Percentiles rank a stretch among this genome's conserved stretches.
phyloP scores from a whole-genome alignment of 345 rosid species.

The Cardamine resedifolia region DNA sequence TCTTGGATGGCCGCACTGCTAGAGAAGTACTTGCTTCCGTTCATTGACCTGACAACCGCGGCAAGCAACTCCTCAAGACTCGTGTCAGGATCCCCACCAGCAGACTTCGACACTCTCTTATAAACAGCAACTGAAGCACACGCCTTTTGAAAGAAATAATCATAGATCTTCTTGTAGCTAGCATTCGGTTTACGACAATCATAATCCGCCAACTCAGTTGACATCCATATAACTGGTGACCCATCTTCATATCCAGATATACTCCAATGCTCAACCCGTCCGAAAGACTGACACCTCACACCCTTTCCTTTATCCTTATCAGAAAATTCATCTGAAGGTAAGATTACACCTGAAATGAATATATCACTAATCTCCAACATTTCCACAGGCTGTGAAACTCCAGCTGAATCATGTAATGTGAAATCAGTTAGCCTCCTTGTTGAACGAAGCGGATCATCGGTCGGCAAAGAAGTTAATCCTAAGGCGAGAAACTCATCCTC shows the following conservation, averaged over 20 bases:
- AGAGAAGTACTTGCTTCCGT: slow-evolving; percentile 49
- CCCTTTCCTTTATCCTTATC: slow-evolving; percentile 49
- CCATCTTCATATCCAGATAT: slow-evolving; percentile 78
- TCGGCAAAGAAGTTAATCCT: slow-evolving; percentile 35
- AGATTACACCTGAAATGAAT: slow-evolving; percentile 54
- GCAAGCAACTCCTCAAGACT: slow-evolving; percentile 71
- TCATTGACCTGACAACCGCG: slow-evolving; percentile 57
- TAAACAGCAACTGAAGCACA: slow-evolving; percentile 61
- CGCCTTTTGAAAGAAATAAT: slow-evolving; percentile 58
- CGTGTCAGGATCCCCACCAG: slow-evolving; percentile 58
- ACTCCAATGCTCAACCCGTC: slow-evolving; percentile 54
- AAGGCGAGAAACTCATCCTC: slow-evolving; percentile 58
- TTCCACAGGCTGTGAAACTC: slow-evolving; percentile 48
- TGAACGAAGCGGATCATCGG: slow-evolving; percentile 42
- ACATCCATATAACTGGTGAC: slow-evolving; percentile 60
- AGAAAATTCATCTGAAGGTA: slow-evolving; percentile 46
- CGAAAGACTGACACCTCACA: slow-evolving; percentile 53
- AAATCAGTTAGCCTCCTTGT: slow-evolving; percentile 63
- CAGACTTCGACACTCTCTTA: slow-evolving; percentile 50
- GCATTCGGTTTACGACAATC: slow-evolving; percentile 57
- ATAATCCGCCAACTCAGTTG: slow-evolving; percentile 61
- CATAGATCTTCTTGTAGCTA: slow-evolving; percentile 49
- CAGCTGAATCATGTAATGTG: slow-evolving; percentile 45
- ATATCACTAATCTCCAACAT: slow-evolving; percentile 58
- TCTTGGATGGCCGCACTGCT: slow-evolving; percentile 46